Evolutionary conservation across 129 eudicot genomes (phyloP), one percentile per base, ranked within the genome.

Genomic region (Lonicera japonica): DNA sequence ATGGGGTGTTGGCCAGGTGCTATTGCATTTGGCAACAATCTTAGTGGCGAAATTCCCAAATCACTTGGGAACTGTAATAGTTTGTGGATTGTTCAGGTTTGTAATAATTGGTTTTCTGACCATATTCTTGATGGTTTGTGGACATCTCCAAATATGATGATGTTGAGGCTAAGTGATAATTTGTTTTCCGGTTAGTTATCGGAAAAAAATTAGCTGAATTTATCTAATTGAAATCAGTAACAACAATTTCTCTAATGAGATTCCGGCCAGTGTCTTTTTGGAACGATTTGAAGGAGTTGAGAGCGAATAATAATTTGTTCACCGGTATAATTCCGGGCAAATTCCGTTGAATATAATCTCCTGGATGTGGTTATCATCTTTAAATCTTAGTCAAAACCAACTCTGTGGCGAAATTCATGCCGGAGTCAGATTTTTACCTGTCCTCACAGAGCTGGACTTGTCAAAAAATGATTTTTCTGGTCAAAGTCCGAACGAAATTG

Each of bases 321-420:
- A 40, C 17, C 12, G 96, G 98, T 57, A 23, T 12, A 4, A 80
- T 92, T 71, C 98, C 98, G 96, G 98, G n/a, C 53, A 54, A 16
- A 52, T 92, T 16, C 97, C 96, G 8, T 56, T 71, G 4, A 68
- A 64, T 8, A 75, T 85, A 13, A 60, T 61, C 45, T 73, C 88
- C 0, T 87, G 96, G 96, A 14, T 36, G 24, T 70, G 62, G 56
- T 72, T 92, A 0, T 69, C 73, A 19, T 59, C 77, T 20, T 70
- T 92, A 41, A 79, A 80, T 68, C 84, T 84, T 54, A 75, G 90
- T 34, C 21, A 70, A 50, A 92, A 92, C 67, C 72, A 73, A 50
- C 79, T 92, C 43, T 80, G 80, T 1, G 98, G 98, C 20, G 67
- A 74, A 39, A 92, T 92, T 50, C 96, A 95, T n/a, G 59, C 73